Evolutionary conservation across 345 rosid species (phyloP).

Genomic region (Alliaria petiolata): DNA sequence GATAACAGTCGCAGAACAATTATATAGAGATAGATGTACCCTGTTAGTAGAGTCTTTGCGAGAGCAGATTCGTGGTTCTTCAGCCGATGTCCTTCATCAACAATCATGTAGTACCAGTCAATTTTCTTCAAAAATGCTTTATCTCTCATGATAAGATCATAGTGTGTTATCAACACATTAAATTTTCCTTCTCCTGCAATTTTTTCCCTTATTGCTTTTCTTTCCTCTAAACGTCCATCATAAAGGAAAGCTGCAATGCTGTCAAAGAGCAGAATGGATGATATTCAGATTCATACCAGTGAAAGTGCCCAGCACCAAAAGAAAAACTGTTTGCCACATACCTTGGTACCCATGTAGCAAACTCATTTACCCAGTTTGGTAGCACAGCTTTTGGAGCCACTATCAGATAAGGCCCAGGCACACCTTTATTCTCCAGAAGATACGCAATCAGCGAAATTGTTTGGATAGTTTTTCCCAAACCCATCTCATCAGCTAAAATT

Average conservation of each 20-base stretch:
- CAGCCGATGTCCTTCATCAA: constrained; percentile 98
- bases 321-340: constrained; percentile 22
- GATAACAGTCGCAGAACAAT: neutral
- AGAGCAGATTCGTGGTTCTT: constrained; percentile 97
- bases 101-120: constrained; percentile 89
- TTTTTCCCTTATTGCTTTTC: constrained; percentile 84
- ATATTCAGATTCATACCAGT: constrained; percentile 1
- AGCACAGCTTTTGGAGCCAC: constrained; percentile 99
- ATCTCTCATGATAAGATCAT: constrained; percentile 98
- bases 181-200: constrained; percentile 59
- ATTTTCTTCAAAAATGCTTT: constrained; percentile 89
- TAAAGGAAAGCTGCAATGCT: constrained; percentile 89
- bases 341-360: constrained; percentile 93
- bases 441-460: constrained; percentile 90
- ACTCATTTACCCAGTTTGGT: constrained; percentile 95
- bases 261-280: constrained; percentile 27
- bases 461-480: constrained; percentile 97
- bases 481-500: constrained; percentile 99
- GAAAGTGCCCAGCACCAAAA: neutral
- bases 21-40: constrained; percentile 49
- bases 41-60: constrained; percentile 71
- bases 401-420: constrained; percentile 89
- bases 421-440: constrained; percentile 83
- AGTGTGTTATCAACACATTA: constrained; percentile 87
- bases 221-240: constrained; percentile 97